Conservation (phyloP, 371 early-diverging fungal genomes). For the Mortierella sp. region DNA sequence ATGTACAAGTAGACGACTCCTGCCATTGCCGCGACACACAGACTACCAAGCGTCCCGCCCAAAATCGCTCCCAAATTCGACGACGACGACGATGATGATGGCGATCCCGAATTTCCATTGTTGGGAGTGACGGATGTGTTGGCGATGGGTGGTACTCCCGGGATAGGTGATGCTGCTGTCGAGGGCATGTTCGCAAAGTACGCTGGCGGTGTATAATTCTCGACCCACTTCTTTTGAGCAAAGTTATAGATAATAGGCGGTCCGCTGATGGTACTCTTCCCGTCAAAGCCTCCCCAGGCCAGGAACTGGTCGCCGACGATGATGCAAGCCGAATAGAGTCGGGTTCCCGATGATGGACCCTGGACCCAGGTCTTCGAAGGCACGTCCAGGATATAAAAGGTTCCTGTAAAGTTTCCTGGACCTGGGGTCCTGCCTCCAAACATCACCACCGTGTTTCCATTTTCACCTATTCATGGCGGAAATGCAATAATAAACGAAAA, state of each 20-base stretch:
- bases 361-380: conserved; percentile 16
- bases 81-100: not conserved
- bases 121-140: not conserved
- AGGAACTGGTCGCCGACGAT: conserved; percentile 29
- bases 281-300: conserved; percentile 23
- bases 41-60: conserved; percentile 16
- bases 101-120: not conserved
- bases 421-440: conserved; percentile 33
- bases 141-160: not conserved
- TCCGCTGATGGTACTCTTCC: not conserved
- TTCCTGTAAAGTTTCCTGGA: not conserved
- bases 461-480: conserved; percentile 22
- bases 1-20: conserved; percentile 7
- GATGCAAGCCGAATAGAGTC: conserved; percentile 22
- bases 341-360: not conserved
- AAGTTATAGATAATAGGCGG: conserved; percentile 6
- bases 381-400: conserved; percentile 26
- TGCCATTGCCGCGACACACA: conserved; percentile 1
- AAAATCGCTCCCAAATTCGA: conserved; percentile 13
- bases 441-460: conserved; percentile 31
- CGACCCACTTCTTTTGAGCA: not conserved
- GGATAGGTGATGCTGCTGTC: not conserved
- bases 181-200: not conserved
- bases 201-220: not conserved
- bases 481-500: no score